Conservation (phyloP, 2,329 filamentous ascomycete species). For the Sclerotinia subarctica region DNA sequence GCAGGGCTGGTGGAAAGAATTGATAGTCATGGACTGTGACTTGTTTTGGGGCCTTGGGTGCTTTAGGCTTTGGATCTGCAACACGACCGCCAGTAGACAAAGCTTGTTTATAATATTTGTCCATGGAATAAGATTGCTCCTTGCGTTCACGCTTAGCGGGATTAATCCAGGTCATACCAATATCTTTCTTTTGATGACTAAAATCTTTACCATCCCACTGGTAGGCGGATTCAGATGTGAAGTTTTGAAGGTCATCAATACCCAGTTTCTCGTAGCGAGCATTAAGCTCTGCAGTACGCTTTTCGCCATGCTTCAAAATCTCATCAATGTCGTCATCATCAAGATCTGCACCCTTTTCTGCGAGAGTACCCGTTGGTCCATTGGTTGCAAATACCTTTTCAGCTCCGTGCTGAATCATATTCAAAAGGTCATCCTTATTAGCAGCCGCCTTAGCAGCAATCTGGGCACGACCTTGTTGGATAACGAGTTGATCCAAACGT, state of each 20-base stretch:
- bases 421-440: slow-evolving; percentile 92
- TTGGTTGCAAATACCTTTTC: slow-evolving; percentile 84
- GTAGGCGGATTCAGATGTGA: slow-evolving; percentile 94
- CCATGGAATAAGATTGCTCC: slow-evolving; percentile 96
- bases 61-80: slow-evolving; percentile 86
- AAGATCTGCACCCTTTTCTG: slow-evolving; percentile 60
- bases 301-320: slow-evolving; percentile 82
- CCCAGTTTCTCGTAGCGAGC: slow-evolving; percentile 95
- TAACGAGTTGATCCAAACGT: slow-evolving; percentile 92
- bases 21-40: slow-evolving; percentile 92
- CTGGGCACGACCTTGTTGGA: slow-evolving; percentile 94
- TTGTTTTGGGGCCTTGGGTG: slow-evolving; percentile 93
- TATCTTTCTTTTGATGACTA: slow-evolving; percentile 84
- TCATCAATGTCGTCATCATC: slow-evolving; percentile 86
- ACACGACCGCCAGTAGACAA: slow-evolving; percentile 75
- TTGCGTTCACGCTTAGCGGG: slow-evolving; percentile 97
- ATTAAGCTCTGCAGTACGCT: slow-evolving; percentile 84
- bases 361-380: slow-evolving; percentile 58
- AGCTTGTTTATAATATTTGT: slow-evolving; percentile 95
- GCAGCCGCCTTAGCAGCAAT: slow-evolving; percentile 85
- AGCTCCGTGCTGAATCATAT: slow-evolving; percentile 99
- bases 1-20: slow-evolving; percentile 83
- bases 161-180: slow-evolving; percentile 95
- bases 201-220: slow-evolving; percentile 99
- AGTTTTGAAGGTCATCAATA: slow-evolving; percentile 95